Base-by-base conservation (phyloP, 2,329 filamentous ascomycete genomes). In the Ceratocystiopsis brevicomis region DNA sequence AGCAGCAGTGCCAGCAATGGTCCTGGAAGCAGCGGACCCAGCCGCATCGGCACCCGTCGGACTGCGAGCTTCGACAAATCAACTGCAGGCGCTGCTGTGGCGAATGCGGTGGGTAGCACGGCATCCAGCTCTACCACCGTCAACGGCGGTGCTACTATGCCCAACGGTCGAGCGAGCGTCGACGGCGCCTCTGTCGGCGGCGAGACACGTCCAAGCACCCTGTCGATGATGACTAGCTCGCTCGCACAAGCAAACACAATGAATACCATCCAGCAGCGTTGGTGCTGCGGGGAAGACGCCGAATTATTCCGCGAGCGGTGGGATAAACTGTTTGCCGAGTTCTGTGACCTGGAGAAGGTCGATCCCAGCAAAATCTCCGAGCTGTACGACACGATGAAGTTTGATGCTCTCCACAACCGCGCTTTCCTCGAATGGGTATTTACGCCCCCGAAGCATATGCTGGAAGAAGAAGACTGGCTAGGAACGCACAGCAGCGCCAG, bases 301-400 rank as follows among this genome's bases (percentile, higher is more conserved):
- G 84, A 92, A 51, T 68, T 98, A 2, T 98, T 98, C 67, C 83
- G 81, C 51, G 90, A 98, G 59, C 76, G 90, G 30, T 98, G 90
- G 90, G 90, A 96, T 62, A 98, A 98, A 64, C 71, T 98, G 2
- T 98, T 98, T 61, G 76, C 79, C 40, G 90, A 98, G 57, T 98
- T 98, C 54, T 90, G 82, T 51, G 92, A 98, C 58, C 81, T 83
- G 1, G 90, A 98, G 54, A 98, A 98, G 65, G 86, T 96, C 16
- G 90, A 98, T 59, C 92, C 92, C 16, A 94, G 87, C 67, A 98
- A 98, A 65, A 88, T 98, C 48, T 95, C 86, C 6, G 90, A 98
- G 63, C 71, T 98, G 3, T 98, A 98, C 59, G 90, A 98, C 59
- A 96, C 88, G 17, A 96, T 98, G 90, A 98, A 98, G 60, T 98